Evolutionary conservation across 768 basidiomycete genomes (phyloP), one percentile per base, ranked within the genome.

Genomic region (Termitomyces sp.): DNA sequence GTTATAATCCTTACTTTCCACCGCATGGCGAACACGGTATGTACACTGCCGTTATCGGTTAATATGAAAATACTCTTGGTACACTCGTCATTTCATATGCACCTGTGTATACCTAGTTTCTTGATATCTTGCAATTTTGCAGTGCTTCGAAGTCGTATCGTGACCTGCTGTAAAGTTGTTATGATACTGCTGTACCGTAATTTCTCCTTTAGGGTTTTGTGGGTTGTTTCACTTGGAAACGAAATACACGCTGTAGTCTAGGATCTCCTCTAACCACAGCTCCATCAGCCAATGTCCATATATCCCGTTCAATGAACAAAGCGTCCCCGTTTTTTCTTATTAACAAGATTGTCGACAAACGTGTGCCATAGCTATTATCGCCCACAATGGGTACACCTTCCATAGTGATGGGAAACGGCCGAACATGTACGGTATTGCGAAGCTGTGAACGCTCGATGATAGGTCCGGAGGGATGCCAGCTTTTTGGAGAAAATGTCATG

Each of bases 1-100:
- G 80, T 32, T 88, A 85, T 69, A 86, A 84, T 53, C 75, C 87
- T 5, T 88, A 88, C 68, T 88, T 88, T 65, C 81, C 85, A 34
- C 73, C 83, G 57, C 70, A 77, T 42, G 54, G 70, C 49, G 81
- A 83, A 50, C 79, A 81, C 62, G 69, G 66, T 64, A 77, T 85
- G 60, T 84, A 83, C 67, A 75, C 77, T 62, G 79, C 77, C 59
- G 80, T 83, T 62, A 81, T 83, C 62, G 74, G 75, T 61, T 83
- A 71, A 82, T 57, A 12, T 4, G 19, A 43, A 43, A 57, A 47
- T 54, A 21, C 55, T 54, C 35, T 30, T 52, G 51, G 56, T 46
- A 42, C 54, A 45, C 32, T 51, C 51, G 45, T 44, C 21, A 44
- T 45, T 4, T 41, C 54, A 46, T 45, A 44, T 57, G 49, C 48